Evolutionary conservation across 2,329 filamentous ascomycete genomes (phyloP), one percentile per base, ranked within the genome.

Genomic region (Pseudogymnoascus sp.): DNA sequence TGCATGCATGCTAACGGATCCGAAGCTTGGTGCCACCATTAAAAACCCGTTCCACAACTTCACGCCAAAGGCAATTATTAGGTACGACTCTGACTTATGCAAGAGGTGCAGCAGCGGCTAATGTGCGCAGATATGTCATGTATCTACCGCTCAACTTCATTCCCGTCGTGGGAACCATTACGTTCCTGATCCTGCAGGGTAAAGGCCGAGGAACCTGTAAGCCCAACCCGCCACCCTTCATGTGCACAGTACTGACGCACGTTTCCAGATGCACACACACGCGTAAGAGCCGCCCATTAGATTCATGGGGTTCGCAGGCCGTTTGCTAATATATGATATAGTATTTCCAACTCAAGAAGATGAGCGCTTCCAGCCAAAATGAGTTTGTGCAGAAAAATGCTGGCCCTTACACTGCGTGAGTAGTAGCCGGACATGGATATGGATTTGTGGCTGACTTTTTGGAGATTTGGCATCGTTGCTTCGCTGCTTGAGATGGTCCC

Each of bases 91-190:
- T n/a, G 2, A 58, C 41, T 23, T 38, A n/a, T 38, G 45, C 12
- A 39, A 25, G 35, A 11, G 12, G 4, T n/a, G 35, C 22, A 16
- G 14, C 45, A 52, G 23, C 8, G 4, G 45, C 45, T 52, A 52
- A 52, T n/a, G 25, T 6, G 16, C 14, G 7, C 25, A 62, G 62
- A 64, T 93, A 93, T 70, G 72, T 96, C 66, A 84, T 97, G 77
- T 94, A 95, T 72, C 80, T 96, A 42, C 92, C 93, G 9, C 81
- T 97, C 64, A 97, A 97, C 77, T 92, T 96, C 72, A 92, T 97
- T 60, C 93, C 93, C 0, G 82, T 97, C 0, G 84, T 96, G 16
- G 93, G 93, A 5, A 96, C 92, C 0, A 78, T 86, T 6, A 77
- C 92, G 4, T 97, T 96, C 74, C 82, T 97, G 35, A 73, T 89